A percentile compares a stretch with the other conserved stretches of the same genome.
These are phyloP conservation scores for Ceraceosorus guamensis DNA, from an alignment of 1,284 basidiomycete species.

Conservation along the genomic window DNA sequence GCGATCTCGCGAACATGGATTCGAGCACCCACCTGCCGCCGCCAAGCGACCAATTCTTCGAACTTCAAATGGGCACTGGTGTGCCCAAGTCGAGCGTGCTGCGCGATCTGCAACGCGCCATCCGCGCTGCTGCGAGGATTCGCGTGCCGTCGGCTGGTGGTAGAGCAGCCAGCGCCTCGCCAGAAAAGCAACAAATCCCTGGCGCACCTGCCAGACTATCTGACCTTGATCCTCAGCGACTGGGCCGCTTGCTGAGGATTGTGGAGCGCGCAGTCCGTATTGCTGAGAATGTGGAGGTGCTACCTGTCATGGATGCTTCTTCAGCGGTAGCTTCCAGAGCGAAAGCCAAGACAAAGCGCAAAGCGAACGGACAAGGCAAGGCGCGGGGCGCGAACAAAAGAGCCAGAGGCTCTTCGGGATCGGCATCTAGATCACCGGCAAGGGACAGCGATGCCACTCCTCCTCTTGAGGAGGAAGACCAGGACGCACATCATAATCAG, in stretches of 20 bases:
- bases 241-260: background rate
- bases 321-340: background rate
- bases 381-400: background rate
- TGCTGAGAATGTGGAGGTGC: background rate
- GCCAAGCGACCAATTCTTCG: constrained; percentile 54
- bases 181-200: background rate
- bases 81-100: constrained; percentile 18
- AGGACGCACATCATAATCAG: background rate
- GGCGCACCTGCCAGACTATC: background rate
- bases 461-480: constrained; percentile 1
- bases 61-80: constrained; percentile 13
- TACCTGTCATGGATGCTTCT: background rate
- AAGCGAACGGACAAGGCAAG: background rate
- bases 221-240: background rate
- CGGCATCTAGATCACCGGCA: background rate
- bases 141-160: background rate
- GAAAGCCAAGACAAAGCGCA: background rate
- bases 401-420: background rate
- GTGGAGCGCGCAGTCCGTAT: background rate
- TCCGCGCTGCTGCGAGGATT: background rate
- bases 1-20: constrained; percentile 55
- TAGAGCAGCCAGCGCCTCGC: background rate
- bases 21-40: constrained; percentile 60
- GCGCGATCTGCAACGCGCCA: constrained; percentile 15
- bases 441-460: background rate